Conservation (phyloP, 208 protist species). For the Willaertia magna region DNA sequence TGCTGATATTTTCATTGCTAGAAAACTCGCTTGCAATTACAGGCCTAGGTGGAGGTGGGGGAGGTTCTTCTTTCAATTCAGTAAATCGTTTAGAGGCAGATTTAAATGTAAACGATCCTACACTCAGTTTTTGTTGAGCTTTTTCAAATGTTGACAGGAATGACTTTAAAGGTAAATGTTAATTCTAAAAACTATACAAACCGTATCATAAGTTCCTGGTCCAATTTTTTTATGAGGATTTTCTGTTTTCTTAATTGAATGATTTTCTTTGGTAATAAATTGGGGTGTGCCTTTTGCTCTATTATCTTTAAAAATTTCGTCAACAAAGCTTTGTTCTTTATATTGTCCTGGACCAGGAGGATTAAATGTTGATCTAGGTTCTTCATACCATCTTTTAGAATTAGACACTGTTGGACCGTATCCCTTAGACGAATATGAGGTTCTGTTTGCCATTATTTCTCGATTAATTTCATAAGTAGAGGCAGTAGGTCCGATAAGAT, state of each 20-base stretch:
- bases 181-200: neutral
- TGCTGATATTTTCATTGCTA: neutral
- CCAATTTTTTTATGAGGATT: neutral
- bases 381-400: neutral
- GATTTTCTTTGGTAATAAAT: neutral
- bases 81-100: neutral
- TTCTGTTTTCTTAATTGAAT: neutral
- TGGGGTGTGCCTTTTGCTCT: too few species aligned
- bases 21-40: neutral
- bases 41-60: neutral
- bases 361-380: neutral
- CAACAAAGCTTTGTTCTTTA: neutral
- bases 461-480: neutral
- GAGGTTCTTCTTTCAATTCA: neutral
- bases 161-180: neutral
- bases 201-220: too few species aligned
- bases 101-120: neutral
- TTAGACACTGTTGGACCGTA: neutral
- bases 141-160: neutral
- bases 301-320: too few species aligned
- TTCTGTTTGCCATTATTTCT: neutral
- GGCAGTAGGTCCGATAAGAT: neutral
- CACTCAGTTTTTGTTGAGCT: neutral
- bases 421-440: neutral
- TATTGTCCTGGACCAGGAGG: neutral